Evolutionary conservation across 129 eudicot genomes (phyloP), one percentile per base, ranked within the genome.

Genomic region (Tagetes patula): DNA sequence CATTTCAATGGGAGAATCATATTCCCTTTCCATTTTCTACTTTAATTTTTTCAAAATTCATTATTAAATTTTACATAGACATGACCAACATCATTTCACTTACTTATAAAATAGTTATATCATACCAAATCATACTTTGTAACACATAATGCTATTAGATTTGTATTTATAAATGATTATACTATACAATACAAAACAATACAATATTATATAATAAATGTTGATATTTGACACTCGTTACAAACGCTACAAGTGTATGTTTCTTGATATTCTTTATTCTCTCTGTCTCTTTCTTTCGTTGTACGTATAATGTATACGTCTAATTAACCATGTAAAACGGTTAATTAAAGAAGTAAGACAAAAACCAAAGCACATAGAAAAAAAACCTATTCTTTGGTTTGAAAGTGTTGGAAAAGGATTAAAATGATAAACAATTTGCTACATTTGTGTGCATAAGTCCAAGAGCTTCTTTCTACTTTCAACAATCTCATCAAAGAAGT

Each of bases 401-500:
- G n/a, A 4, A 31, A 8, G 50, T 65, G 36, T 65, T 32, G 9
- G 6, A 65, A 27, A 65, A 8, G 37, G 38, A 27, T 31, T 12
- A 56, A 20, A 6, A 20, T 11, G 8, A 45, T 20, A 50, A 70
- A 20, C 27, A 20, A 14, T 47, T 65, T 36, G 37, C 73, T 86
- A 83, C 37, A 61, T 84, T 54, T 89, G 86, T 36, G 86, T 81
- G 79, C 96, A 89, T 85, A 89, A 80, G 65, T 89, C 89, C 75
- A 82, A 79, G 38, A 89, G 81, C 86, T 80, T 89, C 80, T 89
- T 86, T 81, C 96, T 89, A 30, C 88, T 84, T 76, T 86, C 96
- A 82, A 89, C 96, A 20, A 89, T 89, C 72, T 89, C 96, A 80
- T 89, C 96, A 80, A 89, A 88, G 77, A 88, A 82, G 56, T 88